Evolutionary conservation across 345 rosid species (phyloP).

Genomic region (Salix viminalis): DNA sequence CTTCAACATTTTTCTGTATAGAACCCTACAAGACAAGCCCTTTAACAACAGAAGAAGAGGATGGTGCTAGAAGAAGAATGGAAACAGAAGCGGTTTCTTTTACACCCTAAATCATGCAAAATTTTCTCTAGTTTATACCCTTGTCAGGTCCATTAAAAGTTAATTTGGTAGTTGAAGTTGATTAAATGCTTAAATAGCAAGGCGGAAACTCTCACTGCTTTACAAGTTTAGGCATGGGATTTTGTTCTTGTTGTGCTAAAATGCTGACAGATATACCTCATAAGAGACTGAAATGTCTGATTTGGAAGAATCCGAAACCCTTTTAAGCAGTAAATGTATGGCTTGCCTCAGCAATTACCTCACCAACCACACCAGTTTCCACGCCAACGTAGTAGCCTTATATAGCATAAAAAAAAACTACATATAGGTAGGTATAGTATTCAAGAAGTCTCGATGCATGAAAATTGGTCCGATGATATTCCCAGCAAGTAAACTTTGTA

Average conservation of each 20-base stretch:
- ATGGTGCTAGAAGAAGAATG: conserved; percentile 1
- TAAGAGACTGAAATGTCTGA: not conserved
- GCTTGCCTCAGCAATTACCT: not conserved
- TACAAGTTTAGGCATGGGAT: not conserved
- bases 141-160: not conserved
- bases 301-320: not conserved
- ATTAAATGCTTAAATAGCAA: not conserved
- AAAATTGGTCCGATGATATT: not conserved
- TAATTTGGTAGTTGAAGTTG: not conserved
- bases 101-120: not conserved
- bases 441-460: not conserved
- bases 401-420: not conserved
- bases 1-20: conserved; percentile 23
- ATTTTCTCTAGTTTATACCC: not conserved
- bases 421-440: not conserved
- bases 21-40: conserved; percentile 18
- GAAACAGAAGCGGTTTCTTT: conserved; percentile 14
- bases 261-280: conserved; percentile 6
- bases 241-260: conserved; percentile 4
- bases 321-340: not conserved
- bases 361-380: not conserved
- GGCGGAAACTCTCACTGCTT: not conserved
- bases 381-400: not conserved
- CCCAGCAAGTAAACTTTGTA: not conserved
- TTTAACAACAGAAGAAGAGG: conserved; percentile 19